Evolutionary conservation across 2,329 filamentous ascomycete genomes (phyloP).

Genomic region (Xylaria sp.): DNA sequence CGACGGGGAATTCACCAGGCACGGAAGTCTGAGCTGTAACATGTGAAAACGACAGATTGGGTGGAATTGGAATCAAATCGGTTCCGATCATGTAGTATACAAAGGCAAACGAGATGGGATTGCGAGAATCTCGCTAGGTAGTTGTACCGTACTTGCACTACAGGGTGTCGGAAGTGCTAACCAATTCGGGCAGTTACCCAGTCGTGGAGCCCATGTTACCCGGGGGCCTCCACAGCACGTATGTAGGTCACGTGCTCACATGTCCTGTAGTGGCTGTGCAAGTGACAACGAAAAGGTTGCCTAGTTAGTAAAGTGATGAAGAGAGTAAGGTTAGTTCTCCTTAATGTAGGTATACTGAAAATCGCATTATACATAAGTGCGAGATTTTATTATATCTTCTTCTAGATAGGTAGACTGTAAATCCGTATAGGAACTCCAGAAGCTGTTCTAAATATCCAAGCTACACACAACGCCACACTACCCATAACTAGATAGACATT

Average conservation of each 20-base stretch:
- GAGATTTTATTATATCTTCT: no score
- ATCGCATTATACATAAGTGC: neutral
- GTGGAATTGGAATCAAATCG: constrained; percentile 4
- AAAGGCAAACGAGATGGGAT: constrained; percentile 23
- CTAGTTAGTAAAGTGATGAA: neutral
- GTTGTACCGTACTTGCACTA: neutral
- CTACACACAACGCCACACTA: constrained; percentile 18
- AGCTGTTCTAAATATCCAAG: neutral
- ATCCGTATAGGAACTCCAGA: neutral
- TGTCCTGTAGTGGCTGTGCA: constrained; percentile 31
- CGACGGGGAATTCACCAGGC: constrained; percentile 17
- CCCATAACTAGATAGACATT: neutral
- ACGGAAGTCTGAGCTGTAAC: constrained; percentile 6
- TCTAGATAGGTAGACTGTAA: neutral
- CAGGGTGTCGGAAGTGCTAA: constrained; percentile 10
- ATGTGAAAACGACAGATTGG: constrained; percentile 26
- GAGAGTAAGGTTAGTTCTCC: neutral
- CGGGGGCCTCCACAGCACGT: neutral
- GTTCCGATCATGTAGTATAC: constrained; percentile 9
- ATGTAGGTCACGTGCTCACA: constrained; percentile 21
- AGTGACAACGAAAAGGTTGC: neutral
- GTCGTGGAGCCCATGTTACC: constrained; percentile 1
- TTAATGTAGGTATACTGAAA: neutral
- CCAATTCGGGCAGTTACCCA: constrained; percentile 16
- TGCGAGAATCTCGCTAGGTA: neutral